These are phyloP conservation scores for Ramalina peruviana DNA, from an alignment of 495 filamentous ascomycete species.

Conservation along the genomic window DNA sequence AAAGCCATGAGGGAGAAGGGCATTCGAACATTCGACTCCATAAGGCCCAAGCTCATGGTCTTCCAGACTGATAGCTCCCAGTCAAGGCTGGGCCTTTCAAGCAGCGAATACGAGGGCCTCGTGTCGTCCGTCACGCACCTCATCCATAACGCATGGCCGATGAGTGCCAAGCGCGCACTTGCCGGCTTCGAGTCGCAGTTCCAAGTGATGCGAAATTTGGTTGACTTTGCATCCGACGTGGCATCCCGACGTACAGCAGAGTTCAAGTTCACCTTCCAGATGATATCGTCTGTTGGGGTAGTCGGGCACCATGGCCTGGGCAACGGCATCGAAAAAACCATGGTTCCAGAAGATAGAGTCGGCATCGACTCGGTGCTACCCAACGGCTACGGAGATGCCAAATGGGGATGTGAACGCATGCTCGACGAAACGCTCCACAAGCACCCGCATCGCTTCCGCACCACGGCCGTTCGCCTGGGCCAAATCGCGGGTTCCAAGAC, in stretches of 20 bases:
- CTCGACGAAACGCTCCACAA: slow-evolving; percentile 28
- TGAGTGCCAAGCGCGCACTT: slow-evolving; percentile 33
- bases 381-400: slow-evolving; percentile 36
- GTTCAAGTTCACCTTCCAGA: slow-evolving; percentile 30
- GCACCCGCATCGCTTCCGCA: slow-evolving; percentile 23
- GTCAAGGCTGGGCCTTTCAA: slow-evolving; percentile 31
- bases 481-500: slow-evolving; percentile 36
- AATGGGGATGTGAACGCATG: slow-evolving; percentile 32
- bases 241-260: slow-evolving; percentile 8
- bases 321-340: slow-evolving; percentile 7
- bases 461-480: slow-evolving; percentile 31
- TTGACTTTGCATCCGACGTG: slow-evolving; percentile 29
- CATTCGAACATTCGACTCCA: slow-evolving; percentile 16
- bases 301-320: slow-evolving; percentile 30
- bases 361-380: slow-evolving; percentile 25
- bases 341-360: slow-evolving; percentile 25
- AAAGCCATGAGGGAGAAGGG: slow-evolving; percentile 21
- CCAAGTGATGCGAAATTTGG: slow-evolving; percentile 29
- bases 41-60: slow-evolving; percentile 27
- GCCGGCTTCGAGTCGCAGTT: slow-evolving; percentile 37
- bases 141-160: slow-evolving; percentile 46
- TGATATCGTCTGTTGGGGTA: slow-evolving; percentile 40
- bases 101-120: slow-evolving; percentile 25
- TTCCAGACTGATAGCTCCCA: slow-evolving; percentile 34
- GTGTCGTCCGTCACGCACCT: slow-evolving; percentile 35